A percentile compares a stretch with the other conserved stretches of the same genome.
These are phyloP conservation scores for Conticribra weissflogii DNA, from an alignment of 108 stramenopile genomes.

Conservation along the genomic window DNA sequence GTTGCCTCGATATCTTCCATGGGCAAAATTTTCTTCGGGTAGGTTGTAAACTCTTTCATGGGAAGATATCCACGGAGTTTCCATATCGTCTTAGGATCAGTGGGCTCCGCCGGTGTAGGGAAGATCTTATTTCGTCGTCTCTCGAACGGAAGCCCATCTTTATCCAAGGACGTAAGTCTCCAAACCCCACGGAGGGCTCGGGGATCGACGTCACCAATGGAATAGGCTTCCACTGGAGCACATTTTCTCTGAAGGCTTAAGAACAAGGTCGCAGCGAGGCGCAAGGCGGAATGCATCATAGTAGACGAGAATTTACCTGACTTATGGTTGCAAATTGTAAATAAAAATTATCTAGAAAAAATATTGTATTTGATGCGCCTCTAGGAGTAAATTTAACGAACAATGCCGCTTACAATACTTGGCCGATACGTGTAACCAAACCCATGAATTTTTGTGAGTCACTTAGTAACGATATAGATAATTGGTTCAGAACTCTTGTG, in stretches of 20 bases:
- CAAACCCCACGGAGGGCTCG: slow-evolving; percentile 78
- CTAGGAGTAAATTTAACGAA: too few species aligned
- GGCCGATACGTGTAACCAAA: too few species aligned
- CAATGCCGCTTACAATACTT: too few species aligned
- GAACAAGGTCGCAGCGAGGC: neutral
- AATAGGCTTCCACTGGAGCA: slow-evolving; percentile 19
- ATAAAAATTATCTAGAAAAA: too few species aligned
- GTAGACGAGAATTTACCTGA: too few species aligned
- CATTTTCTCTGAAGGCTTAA: neutral
- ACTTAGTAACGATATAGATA: too few species aligned
- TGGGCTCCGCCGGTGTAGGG: slow-evolving; percentile 12
- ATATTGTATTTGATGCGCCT: too few species aligned
- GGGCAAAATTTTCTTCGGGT: slow-evolving; percentile 51
- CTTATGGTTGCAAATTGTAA: too few species aligned
- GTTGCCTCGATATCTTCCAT: neutral
- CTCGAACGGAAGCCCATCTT: slow-evolving; percentile 48
- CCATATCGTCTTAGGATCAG: slow-evolving; percentile 28
- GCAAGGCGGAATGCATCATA: too few species aligned
- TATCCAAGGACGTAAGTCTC: slow-evolving; percentile 52
- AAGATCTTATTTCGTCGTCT: slow-evolving; percentile 20
- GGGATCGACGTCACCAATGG: slow-evolving; percentile 62
- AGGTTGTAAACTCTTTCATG: slow-evolving; percentile 85
- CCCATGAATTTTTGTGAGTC: too few species aligned
- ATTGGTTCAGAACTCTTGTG: too few species aligned
- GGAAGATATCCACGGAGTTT: slow-evolving; percentile 38